Evolutionary conservation across 129 eudicot species (phyloP).

Genomic region (Helianthus tuberosus): DNA sequence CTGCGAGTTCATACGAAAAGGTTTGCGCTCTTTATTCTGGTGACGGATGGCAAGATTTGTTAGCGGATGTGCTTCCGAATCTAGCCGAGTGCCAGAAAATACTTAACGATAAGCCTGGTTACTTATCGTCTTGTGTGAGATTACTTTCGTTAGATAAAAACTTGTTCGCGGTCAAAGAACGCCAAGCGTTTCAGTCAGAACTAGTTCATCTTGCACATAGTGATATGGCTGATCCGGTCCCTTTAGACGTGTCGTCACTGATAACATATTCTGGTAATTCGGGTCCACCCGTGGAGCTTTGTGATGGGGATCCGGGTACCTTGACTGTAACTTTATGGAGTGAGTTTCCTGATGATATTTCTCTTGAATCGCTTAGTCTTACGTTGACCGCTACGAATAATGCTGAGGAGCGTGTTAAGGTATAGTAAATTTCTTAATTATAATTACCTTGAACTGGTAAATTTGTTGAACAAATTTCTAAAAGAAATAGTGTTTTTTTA

Average conservation of each 20-base stretch:
- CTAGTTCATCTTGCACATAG: conserved; percentile 83
- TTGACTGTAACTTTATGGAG: conserved; percentile 84
- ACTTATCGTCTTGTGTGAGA: conserved; percentile 89
- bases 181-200: conserved; percentile 91
- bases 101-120: conserved; percentile 89
- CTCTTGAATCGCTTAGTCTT: conserved; percentile 88
- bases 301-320: conserved; percentile 92
- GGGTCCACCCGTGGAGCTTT: conserved; percentile 84
- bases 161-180: conserved; percentile 74
- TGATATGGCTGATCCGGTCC: conserved; percentile 91
- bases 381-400: conserved; percentile 75
- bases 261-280: conserved; percentile 82
- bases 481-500: background rate
- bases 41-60: conserved; percentile 95
- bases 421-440: conserved; percentile 28
- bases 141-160: conserved; percentile 83
- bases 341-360: conserved; percentile 92
- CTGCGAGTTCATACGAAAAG: conserved; percentile 85
- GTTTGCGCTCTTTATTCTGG: conserved; percentile 95
- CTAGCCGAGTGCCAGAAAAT: conserved; percentile 92
- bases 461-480: background rate
- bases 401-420: conserved; percentile 96
- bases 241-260: conserved; percentile 89
- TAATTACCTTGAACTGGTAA: conserved; percentile 16
- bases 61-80: conserved; percentile 95